These are phyloP conservation scores for Aphanoascus verrucosus DNA, from an alignment of 2,329 filamentous ascomycete genomes.

Conservation along the genomic window DNA sequence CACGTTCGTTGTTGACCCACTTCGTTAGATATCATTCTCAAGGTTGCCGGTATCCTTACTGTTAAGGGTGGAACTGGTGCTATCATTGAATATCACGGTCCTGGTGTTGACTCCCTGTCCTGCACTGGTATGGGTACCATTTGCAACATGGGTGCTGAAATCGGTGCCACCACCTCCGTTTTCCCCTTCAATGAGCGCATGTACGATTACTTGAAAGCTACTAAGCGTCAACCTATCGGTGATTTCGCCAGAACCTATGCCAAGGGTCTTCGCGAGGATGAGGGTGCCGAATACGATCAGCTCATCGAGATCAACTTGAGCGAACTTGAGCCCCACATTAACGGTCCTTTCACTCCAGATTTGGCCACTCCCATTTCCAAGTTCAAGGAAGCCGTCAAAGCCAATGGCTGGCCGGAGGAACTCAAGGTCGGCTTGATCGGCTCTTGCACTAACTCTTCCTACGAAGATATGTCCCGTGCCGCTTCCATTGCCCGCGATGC, in stretches of 20 bases:
- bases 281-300: conserved; percentile 91
- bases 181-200: conserved; percentile 98
- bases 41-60: conserved; percentile 91
- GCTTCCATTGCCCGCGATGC: conserved; percentile 88
- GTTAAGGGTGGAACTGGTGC: conserved; percentile 96
- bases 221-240: conserved; percentile 81
- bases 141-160: conserved; percentile 56
- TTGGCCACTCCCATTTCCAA: conserved; percentile 95
- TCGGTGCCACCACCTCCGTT: conserved; percentile 70
- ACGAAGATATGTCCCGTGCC: conserved; percentile 85
- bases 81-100: conserved; percentile 51
- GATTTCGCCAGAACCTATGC: conserved; percentile 80
- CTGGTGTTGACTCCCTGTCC: conserved; percentile 62
- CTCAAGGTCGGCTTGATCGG: conserved; percentile 95
- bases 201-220: conserved; percentile 89
- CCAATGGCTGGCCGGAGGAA: conserved; percentile 91
- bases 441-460: conserved; percentile 90
- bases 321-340: conserved; percentile 94
- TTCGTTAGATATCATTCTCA: conserved; percentile 74
- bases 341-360: conserved; percentile 97
- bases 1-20: conserved; percentile 9
- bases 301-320: conserved; percentile 91
- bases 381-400: conserved; percentile 87
- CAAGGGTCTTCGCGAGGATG: conserved; percentile 72
- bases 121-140: conserved; percentile 84